Evolutionary conservation across 345 rosid species (phyloP).

Genomic region (Populus deltoides): DNA sequence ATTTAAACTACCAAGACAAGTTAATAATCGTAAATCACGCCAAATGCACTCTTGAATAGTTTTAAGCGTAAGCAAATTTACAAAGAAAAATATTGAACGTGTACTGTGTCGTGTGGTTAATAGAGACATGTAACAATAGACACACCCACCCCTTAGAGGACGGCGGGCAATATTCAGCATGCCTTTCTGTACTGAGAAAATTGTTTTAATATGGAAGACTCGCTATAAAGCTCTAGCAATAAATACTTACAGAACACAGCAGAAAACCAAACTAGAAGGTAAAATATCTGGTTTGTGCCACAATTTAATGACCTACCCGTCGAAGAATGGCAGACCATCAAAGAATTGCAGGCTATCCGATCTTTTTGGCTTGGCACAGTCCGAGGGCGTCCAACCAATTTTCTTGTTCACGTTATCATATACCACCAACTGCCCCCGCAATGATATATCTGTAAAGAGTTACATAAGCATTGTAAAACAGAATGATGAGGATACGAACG

Average conservation of each 20-base stretch:
- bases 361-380: conserved; percentile 47
- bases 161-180: background rate
- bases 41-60: too few species aligned
- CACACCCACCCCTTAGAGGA: too few species aligned
- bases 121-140: too few species aligned
- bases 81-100: too few species aligned
- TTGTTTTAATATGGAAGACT: background rate
- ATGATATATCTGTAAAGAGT: conserved; percentile 54
- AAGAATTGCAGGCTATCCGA: conserved; percentile 34
- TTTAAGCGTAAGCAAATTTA: too few species aligned
- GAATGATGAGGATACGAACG: background rate
- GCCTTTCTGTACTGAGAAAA: background rate
- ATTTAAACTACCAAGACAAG: too few species aligned
- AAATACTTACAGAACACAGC: background rate
- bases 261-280: background rate
- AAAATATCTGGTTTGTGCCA: background rate
- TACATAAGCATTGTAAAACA: background rate
- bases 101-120: too few species aligned
- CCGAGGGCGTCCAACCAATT: conserved; percentile 72
- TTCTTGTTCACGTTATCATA: conserved; percentile 69
- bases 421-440: conserved; percentile 67
- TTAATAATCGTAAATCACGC: too few species aligned
- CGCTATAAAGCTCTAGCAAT: background rate
- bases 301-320: conserved; percentile 19
- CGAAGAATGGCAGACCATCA: conserved; percentile 37